phyloP scores from a whole-genome alignment of 2,329 filamentous ascomycete species.

The Cladophialophora yegresii region DNA sequence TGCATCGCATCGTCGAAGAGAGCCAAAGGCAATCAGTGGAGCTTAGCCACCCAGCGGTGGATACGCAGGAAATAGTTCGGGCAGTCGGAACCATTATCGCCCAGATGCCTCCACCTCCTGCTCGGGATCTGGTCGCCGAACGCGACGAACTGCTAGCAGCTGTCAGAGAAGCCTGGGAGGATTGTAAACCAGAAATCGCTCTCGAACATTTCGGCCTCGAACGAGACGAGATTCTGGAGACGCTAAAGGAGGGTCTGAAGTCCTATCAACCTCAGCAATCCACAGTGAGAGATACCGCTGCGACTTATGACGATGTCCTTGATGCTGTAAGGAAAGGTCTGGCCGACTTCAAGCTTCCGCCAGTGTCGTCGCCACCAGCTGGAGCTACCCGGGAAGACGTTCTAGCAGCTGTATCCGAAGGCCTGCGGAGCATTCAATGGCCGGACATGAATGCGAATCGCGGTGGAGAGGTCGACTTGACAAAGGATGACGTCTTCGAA shows the following conservation, averaged over 20 bases:
- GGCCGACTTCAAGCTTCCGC: slow-evolving; percentile 75
- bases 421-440: slow-evolving; percentile 80
- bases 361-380: slow-evolving; percentile 61
- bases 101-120: slow-evolving; percentile 57
- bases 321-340: slow-evolving; percentile 82
- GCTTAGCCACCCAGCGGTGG: slow-evolving; percentile 64
- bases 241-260: slow-evolving; percentile 80
- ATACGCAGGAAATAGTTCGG: slow-evolving; percentile 83
- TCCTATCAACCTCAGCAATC: slow-evolving; percentile 60
- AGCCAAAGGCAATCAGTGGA: slow-evolving; percentile 68
- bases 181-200: slow-evolving; percentile 90
- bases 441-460: slow-evolving; percentile 45
- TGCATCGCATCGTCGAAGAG: slow-evolving; percentile 77
- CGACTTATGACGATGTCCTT: slow-evolving; percentile 81
- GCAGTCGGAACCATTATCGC: slow-evolving; percentile 74
- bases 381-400: slow-evolving; percentile 79
- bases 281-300: slow-evolving; percentile 53
- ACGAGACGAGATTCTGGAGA: slow-evolving; percentile 83
- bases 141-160: slow-evolving; percentile 84
- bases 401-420: slow-evolving; percentile 79
- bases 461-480: slow-evolving; percentile 49
- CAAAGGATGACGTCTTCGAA: slow-evolving; percentile 58
- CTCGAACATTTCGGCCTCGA: slow-evolving; percentile 88
- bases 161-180: slow-evolving; percentile 88
- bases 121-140: slow-evolving; percentile 58